Base-by-base conservation (phyloP, 1,284 basidiomycete species). In the Athelia psychrophila region DNA sequence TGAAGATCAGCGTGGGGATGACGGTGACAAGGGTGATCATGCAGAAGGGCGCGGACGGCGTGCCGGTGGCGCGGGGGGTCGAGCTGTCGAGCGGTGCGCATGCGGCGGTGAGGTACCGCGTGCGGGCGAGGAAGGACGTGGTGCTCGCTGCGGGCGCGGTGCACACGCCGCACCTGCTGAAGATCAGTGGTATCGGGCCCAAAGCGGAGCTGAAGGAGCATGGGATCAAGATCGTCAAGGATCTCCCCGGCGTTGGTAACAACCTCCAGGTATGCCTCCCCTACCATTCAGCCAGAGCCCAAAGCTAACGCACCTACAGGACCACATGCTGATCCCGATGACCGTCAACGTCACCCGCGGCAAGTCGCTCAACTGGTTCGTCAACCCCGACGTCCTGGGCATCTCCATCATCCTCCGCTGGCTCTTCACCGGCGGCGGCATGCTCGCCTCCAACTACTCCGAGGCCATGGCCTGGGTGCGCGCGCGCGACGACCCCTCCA, bases 161-260 rank as follows among this genome's bases (percentile, higher is more conserved):
- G 20, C 65, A 66, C 25, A 71, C 73, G 6, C 77, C 78, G 8
- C 74, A 74, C 27, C 54, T 80, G 0, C 68, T 80, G 12, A 70
- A 78, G 57, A 61, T 79, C 13, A 77, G 74, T 12, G 78, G 78
- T 16, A 62, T 80, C 47, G 78, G 78, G 2, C 67, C 71, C 30
- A 57, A 65, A 36, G 55, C 54, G 2, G 64, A 76, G 9, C 58
- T 80, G 12, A 49, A 58, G 36, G 61, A 64, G 48, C 61, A 69
- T 27, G 65, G 65, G 4, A 71, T 78, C 36, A 61, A 59, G 0
- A 53, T 69, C 1, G 62, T 75, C 10, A 62, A 63, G 22, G 66
- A 72, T 49, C 62, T 74, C 3, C 63, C 70, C 1, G 63, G 64
- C 44, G 75, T 78, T 15, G 77, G 77, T 6, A 66, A 70, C 54